These are phyloP conservation scores for Colletotrichum ledebouriae DNA, from an alignment of 2,329 filamentous ascomycete genomes.

Conservation along the genomic window DNA sequence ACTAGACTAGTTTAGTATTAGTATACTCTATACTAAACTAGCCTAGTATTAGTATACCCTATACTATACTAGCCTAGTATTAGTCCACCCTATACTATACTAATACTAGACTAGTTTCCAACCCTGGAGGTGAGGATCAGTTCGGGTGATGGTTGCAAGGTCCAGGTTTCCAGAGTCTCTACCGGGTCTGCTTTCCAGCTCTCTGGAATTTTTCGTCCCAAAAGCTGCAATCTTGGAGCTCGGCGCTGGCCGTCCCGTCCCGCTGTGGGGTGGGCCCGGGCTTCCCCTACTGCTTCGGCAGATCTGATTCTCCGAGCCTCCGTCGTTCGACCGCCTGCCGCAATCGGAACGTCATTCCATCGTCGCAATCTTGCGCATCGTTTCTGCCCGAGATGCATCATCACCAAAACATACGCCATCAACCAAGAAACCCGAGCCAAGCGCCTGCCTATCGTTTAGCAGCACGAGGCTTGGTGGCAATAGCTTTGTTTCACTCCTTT, in stretches of 20 bases:
- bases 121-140: too few species aligned
- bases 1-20: too few species aligned
- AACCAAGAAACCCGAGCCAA: slow-evolving; percentile 16
- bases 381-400: slow-evolving; percentile 45
- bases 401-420: slow-evolving; percentile 38
- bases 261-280: slow-evolving; percentile 26
- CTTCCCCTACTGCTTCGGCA: not conserved
- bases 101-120: too few species aligned
- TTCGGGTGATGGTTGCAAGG: slow-evolving; percentile 39
- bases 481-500: slow-evolving; percentile 35
- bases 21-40: too few species aligned
- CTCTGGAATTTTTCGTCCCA: slow-evolving; percentile 36
- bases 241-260: slow-evolving; percentile 42
- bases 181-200: slow-evolving; percentile 31
- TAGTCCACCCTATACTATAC: too few species aligned
- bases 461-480: slow-evolving; percentile 11
- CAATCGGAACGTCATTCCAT: slow-evolving; percentile 35
- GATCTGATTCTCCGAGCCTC: slow-evolving; percentile 2
- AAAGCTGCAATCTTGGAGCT: slow-evolving; percentile 34
- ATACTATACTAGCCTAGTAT: too few species aligned
- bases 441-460: slow-evolving; percentile 21
- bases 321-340: slow-evolving; percentile 32
- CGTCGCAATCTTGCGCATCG: slow-evolving; percentile 29
- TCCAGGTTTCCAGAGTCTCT: slow-evolving; percentile 39
- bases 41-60: too few species aligned